Percentiles rank a stretch among this genome's conserved stretches.
Conservation (phyloP, 2,329 filamentous ascomycete species). For the Aaosphaeria arxii region DNA sequence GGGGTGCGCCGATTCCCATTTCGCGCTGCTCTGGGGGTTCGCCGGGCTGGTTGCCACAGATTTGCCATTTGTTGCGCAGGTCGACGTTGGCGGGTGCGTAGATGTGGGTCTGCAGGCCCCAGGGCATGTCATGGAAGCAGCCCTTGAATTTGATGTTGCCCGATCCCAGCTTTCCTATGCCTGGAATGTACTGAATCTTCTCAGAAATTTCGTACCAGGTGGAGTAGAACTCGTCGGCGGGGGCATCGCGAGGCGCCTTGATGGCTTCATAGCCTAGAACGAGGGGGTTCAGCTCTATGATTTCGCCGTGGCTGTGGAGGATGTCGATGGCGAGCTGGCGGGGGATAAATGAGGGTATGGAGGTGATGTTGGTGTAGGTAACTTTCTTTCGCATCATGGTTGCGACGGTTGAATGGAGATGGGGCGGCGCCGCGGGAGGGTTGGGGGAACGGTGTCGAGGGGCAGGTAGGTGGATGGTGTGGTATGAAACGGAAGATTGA, state of each 20-base stretch:
- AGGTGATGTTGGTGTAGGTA: constrained; percentile 66
- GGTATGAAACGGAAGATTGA: too few relatives aligned
- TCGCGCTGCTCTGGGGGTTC: constrained; percentile 62
- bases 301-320: constrained; percentile 67
- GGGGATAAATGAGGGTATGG: constrained; percentile 67
- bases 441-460: not conserved
- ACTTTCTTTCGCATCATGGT: constrained; percentile 56
- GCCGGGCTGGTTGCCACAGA: constrained; percentile 67
- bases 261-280: constrained; percentile 63
- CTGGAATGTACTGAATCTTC: constrained; percentile 66
- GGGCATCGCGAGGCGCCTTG: constrained; percentile 64
- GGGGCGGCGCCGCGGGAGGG: not conserved
- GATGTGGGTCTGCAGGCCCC: constrained; percentile 69
- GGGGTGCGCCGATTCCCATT: constrained; percentile 62
- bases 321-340: constrained; percentile 71
- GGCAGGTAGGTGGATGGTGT: not conserved
- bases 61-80: constrained; percentile 65
- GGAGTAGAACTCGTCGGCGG: constrained; percentile 68
- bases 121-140: constrained; percentile 70
- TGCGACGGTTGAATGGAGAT: constrained; percentile 4
- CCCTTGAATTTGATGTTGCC: constrained; percentile 67
- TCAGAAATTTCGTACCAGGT: constrained; percentile 73
- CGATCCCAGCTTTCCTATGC: constrained; percentile 62
- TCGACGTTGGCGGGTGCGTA: constrained; percentile 67
- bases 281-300: constrained; percentile 69